phyloP scores from a whole-genome alignment of 2,329 filamentous ascomycete genomes.

The Domatiomyces globalis region DNA sequence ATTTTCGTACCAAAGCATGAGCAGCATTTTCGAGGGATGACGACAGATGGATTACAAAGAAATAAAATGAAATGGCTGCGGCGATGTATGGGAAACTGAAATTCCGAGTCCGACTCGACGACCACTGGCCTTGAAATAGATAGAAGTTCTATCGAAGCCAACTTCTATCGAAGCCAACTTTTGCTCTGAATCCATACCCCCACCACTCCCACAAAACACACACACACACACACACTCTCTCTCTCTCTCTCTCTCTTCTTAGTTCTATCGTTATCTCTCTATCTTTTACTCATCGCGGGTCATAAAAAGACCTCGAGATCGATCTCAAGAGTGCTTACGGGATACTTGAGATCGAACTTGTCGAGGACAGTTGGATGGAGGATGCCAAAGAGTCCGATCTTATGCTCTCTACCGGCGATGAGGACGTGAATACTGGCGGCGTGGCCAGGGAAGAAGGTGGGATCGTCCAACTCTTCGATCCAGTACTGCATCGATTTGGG shows the following conservation, averaged over 20 bases:
- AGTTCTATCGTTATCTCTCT: conserved; percentile 5
- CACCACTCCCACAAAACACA: too few species aligned
- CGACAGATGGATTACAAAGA: background rate
- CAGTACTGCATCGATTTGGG: conserved; percentile 60
- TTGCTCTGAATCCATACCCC: background rate
- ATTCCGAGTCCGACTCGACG: background rate
- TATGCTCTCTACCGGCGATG: conserved; percentile 55
- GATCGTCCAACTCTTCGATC: conserved; percentile 83
- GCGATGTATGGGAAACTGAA: background rate
- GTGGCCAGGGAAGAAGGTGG: conserved; percentile 84
- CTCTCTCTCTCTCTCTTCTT: conserved; percentile 2
- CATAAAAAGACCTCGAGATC: conserved; percentile 87
- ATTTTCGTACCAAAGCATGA: too few species aligned
- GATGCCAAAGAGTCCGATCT: conserved; percentile 85
- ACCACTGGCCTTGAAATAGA: too few species aligned
- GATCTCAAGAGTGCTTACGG: conserved; percentile 85
- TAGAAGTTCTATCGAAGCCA: too few species aligned
- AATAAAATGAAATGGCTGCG: background rate
- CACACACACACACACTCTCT: background rate
- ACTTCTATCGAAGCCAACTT: background rate
- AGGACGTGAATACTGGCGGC: conserved; percentile 72
- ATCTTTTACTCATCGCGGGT: conserved; percentile 6
- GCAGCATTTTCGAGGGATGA: background rate
- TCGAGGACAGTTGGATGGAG: conserved; percentile 85
- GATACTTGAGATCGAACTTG: conserved; percentile 84